A percentile compares a stretch with the other conserved stretches of the same genome.
Evolutionary conservation across 83 land plant species (phyloP).

Genomic region (Picea abies): DNA sequence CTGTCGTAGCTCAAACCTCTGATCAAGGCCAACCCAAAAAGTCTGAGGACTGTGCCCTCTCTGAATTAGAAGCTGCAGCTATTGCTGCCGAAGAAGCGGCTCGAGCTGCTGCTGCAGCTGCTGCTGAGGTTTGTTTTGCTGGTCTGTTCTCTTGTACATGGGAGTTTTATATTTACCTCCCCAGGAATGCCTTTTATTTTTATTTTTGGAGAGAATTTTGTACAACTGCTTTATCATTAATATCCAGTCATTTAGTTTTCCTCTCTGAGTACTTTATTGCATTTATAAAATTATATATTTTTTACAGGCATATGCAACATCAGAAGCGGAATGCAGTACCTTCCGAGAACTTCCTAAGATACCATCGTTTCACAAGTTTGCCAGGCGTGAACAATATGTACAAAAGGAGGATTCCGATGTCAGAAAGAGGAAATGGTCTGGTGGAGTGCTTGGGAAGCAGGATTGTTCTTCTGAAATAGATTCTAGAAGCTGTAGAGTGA

Average conservation of each 20-base stretch:
- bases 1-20: constrained; percentile 10
- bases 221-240: background rate
- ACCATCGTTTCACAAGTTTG: no score
- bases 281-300: background rate
- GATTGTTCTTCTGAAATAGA: no score
- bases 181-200: background rate
- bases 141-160: background rate
- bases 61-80: constrained; percentile 82
- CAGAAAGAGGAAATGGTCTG: no score
- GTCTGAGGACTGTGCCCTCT: constrained; percentile 20
- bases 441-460: no score
- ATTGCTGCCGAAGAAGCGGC: constrained; percentile 90
- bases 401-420: no score
- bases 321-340: constrained; percentile 54
- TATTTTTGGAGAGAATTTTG: background rate
- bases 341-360: no score
- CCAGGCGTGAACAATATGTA: no score
- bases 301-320: constrained; percentile 82
- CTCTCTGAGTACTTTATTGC: background rate
- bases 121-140: constrained; percentile 75
- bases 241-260: background rate
- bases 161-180: background rate
- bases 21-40: constrained; percentile 8
- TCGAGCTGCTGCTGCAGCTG: constrained; percentile 84
- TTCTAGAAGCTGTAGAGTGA: no score